A percentile compares a stretch with the other conserved stretches of the same genome.
Conservation (phyloP, 2,329 filamentous ascomycete species). For the Stromatinia cepivora region DNA sequence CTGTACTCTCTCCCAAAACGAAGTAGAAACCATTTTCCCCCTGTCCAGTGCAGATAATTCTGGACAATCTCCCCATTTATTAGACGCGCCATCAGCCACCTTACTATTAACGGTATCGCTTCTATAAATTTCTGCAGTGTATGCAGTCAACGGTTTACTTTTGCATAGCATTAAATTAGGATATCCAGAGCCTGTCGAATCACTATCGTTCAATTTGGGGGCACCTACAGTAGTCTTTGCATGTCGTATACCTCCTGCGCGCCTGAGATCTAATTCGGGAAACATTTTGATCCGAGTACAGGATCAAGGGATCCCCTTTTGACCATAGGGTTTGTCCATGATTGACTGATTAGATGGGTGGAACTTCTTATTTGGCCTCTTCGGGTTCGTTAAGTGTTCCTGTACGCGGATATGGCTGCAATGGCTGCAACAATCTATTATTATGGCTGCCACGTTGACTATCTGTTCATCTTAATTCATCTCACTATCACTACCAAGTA, state of each 20-base stretch:
- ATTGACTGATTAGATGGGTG: conserved; percentile 16
- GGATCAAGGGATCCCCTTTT: conserved; percentile 17
- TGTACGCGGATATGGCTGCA: conserved; percentile 1
- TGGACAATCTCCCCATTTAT: conserved; percentile 8
- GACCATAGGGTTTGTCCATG: conserved; percentile 7
- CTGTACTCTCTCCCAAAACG: background rate
- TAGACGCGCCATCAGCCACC: conserved; percentile 22
- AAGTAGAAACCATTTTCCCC: conserved; percentile 11
- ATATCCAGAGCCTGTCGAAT: conserved; percentile 4
- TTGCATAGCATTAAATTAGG: conserved; percentile 12
- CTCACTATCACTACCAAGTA: background rate
- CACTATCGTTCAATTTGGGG: conserved; percentile 1
- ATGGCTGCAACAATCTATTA: background rate
- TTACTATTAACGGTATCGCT: conserved; percentile 17
- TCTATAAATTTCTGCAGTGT: conserved; percentile 11
- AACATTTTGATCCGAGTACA: conserved; percentile 2
- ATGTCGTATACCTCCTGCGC: conserved; percentile 9
- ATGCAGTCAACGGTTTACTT: conserved; percentile 8
- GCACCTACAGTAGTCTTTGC: conserved; percentile 19
- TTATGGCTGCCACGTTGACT: conserved; percentile 12
- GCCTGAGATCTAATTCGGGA: conserved; percentile 23
- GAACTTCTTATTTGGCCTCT: conserved; percentile 8
- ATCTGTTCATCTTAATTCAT: conserved; percentile 17
- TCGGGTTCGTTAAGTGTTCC: background rate
- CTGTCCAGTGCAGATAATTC: conserved; percentile 20